Evolutionary conservation across 2,329 filamentous ascomycete genomes (phyloP).

Genomic region (Aspergillus terreus): DNA sequence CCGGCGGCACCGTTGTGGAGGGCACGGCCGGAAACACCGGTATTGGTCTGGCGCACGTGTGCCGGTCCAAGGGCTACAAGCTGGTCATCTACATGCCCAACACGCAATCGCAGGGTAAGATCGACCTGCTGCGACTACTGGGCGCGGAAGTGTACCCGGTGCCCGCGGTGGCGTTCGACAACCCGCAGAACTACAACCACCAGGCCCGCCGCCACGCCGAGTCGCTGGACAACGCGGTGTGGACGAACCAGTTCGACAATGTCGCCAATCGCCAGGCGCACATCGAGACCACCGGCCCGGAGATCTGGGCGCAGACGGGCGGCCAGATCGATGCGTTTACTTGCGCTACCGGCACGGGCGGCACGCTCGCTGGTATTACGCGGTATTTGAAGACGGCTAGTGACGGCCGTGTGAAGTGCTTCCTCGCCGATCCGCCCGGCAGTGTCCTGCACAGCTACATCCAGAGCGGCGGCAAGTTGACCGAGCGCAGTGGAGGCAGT

Average conservation of each 20-base stretch:
- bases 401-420: constrained; percentile 74
- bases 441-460: constrained; percentile 93
- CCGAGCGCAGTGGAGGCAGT: constrained; percentile 76
- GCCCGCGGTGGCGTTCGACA: constrained; percentile 90
- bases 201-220: constrained; percentile 91
- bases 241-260: constrained; percentile 99
- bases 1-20: constrained; percentile 92
- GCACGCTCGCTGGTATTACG: constrained; percentile 85
- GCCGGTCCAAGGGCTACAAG: constrained; percentile 84
- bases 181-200: constrained; percentile 97
- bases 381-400: constrained; percentile 82
- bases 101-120: constrained; percentile 96
- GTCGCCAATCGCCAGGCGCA: constrained; percentile 88
- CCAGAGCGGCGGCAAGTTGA: constrained; percentile 73
- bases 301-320: constrained; percentile 90
- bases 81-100: constrained; percentile 99
- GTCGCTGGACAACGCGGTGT: constrained; percentile 78
- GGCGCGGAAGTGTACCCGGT: constrained; percentile 96
- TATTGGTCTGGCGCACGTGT: constrained; percentile 95
- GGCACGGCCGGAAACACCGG: constrained; percentile 97
- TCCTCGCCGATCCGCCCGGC: constrained; percentile 89
- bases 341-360: constrained; percentile 88
- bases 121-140: constrained; percentile 84
- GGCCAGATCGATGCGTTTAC: constrained; percentile 91
- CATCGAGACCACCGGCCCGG: constrained; percentile 93